A percentile compares a stretch with the other conserved stretches of the same genome.
Evolutionary conservation across 768 basidiomycete species (phyloP).

Genomic region (Pisolithus tinctorius): DNA sequence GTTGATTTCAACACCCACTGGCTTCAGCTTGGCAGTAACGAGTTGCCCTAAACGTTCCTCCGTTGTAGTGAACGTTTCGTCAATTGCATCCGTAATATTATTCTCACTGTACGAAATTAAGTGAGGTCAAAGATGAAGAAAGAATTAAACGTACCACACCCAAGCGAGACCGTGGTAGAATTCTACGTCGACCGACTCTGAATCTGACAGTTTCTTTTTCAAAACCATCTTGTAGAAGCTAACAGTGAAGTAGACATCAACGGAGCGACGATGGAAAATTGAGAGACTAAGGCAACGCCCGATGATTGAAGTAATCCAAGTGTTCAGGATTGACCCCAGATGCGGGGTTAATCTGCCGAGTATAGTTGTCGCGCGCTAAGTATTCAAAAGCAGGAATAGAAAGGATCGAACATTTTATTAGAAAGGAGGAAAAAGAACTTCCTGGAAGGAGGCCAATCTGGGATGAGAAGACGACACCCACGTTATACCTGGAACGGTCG

Average conservation of each 20-base stretch:
- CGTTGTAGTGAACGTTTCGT: no score
- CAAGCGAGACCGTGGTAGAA: no score
- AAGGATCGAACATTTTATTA: constrained; percentile 99
- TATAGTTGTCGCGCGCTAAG: constrained; percentile 99
- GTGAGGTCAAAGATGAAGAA: no score
- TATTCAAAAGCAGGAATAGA: constrained; percentile 99
- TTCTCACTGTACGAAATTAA: no score
- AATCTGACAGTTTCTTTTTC: no score
- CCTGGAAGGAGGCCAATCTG: constrained; percentile 37
- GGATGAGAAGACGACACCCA: not conserved
- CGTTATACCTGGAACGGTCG: constrained; percentile 81
- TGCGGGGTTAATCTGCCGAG: constrained; percentile 97
- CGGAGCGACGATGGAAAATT: constrained; percentile 98
- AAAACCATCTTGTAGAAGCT: no score
- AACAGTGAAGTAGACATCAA: constrained; percentile 93
- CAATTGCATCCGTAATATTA: no score
- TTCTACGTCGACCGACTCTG: no score
- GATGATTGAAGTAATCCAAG: constrained; percentile 99
- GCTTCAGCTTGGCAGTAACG: constrained; percentile 91
- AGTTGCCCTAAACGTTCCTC: constrained; percentile 94
- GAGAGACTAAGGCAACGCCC: constrained; percentile 91
- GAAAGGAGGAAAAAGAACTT: constrained; percentile 99
- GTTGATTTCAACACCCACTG: constrained; percentile 75
- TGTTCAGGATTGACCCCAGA: constrained; percentile 98
- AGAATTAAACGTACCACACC: no score